Evolutionary conservation across 106 monocot genomes (phyloP), one percentile per base, ranked within the genome.

Genomic region (Narthecium ossifragum): DNA sequence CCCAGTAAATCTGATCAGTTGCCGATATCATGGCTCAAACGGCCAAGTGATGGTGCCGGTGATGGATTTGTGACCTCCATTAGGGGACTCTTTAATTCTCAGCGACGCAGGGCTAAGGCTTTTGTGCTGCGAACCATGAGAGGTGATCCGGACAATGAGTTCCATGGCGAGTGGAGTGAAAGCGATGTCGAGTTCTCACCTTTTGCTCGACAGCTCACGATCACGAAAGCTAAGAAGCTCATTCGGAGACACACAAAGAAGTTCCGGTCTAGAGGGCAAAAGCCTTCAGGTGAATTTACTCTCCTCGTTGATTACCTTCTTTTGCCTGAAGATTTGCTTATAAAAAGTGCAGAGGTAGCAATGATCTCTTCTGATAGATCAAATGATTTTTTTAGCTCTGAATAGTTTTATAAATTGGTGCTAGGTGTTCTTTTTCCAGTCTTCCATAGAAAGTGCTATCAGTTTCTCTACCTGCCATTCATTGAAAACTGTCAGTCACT

Each of bases 31-130:
- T 80, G 61, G 64, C 67, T 75, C 22, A 84, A 80, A 47, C 68
- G 78, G 6, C 76, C 81, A 34, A 86, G 61, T 65, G 90, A 98
- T 76, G 96, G 90, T 31, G 96, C 96, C 32, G 98, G 91, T 54
- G 98, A 98, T 43, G 84, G 98, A 34, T 98, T 98, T 55, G 98
- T 91, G 30, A 91, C 84, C 34, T 87, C 98, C 15, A 81, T 98
- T 55, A 86, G 68, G 57, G 98, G 98, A 36, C 63, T 98, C n/a
- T 98, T 98, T 67, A 90, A 82, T 61, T 77, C 87, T 31, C 98
- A 98, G 46, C 75, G 86, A 28, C 87, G 84, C 29, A 85, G 75
- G 62, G 98, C 98, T 4, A 98, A 77, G 63, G 83, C 75, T 17
- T 91, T 91, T 61, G 86, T 96, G 3, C 49, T 78, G 75, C 56